Conservation (phyloP, 208 protist genomes). For the Leptomonas seymouri region DNA sequence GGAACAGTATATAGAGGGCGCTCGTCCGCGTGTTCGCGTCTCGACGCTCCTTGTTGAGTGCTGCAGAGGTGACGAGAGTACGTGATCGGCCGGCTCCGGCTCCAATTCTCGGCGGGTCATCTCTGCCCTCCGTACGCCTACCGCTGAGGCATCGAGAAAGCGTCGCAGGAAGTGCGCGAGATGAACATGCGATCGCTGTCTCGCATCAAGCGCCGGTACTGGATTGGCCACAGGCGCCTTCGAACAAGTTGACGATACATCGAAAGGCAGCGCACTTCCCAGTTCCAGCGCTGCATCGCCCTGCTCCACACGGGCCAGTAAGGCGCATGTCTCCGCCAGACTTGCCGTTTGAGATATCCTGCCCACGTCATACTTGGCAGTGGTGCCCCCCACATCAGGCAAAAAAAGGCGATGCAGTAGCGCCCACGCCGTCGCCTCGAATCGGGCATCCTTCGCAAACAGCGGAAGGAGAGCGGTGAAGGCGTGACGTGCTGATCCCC, state of each 20-base stretch:
- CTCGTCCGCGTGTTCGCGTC: neutral
- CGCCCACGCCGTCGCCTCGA: conserved; percentile 37
- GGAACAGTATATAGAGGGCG: neutral
- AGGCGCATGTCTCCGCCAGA: conserved; percentile 27
- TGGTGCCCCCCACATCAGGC: neutral
- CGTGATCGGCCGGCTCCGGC: no score
- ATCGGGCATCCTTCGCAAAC: conserved; percentile 39
- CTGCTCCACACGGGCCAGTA: conserved; percentile 24
- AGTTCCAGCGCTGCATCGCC: conserved; percentile 20
- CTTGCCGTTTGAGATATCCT: neutral
- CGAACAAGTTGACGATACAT: neutral
- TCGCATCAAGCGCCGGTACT: neutral
- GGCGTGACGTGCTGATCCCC: conserved; percentile 43
- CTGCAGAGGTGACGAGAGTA: neutral
- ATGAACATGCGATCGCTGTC: neutral
- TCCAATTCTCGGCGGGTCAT: no score
- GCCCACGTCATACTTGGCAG: neutral
- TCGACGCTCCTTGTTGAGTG: neutral
- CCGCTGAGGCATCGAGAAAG: conserved; percentile 6
- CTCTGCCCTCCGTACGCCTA: neutral
- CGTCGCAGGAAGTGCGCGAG: conserved; percentile 19
- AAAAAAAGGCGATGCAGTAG: conserved; percentile 34
- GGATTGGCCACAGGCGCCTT: neutral
- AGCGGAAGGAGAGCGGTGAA: conserved; percentile 46
- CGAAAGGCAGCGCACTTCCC: neutral